Conservation (phyloP, 2,329 filamentous ascomycete genomes). For the Tolypocladium nubicola region DNA sequence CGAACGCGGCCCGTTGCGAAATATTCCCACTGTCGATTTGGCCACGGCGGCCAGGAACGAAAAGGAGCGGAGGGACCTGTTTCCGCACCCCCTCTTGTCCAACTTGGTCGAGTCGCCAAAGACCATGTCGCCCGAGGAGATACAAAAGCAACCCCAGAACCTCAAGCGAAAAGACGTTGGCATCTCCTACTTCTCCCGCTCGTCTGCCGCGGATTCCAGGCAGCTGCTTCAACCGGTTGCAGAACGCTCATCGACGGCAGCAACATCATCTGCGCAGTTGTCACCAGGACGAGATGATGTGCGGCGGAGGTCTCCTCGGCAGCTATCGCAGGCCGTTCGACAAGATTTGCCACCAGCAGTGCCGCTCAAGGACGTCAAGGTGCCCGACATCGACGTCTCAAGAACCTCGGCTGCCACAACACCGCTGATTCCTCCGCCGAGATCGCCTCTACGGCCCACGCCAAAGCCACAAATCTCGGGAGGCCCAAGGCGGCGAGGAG, state of each 20-base stretch:
- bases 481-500: neutral
- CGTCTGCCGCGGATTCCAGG: neutral
- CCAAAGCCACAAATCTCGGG: neutral
- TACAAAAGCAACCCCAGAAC: conserved; percentile 21
- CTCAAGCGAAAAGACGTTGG: conserved; percentile 27
- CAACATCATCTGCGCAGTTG: conserved; percentile 29
- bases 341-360: neutral
- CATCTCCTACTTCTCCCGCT: neutral
- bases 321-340: conserved; percentile 10
- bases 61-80: conserved; percentile 26
- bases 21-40: conserved; percentile 39
- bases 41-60: conserved; percentile 37
- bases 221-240: conserved; percentile 1
- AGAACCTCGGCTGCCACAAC: neutral
- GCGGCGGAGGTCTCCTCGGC: conserved; percentile 40
- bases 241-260: conserved; percentile 6
- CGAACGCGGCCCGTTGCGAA: conserved; percentile 29
- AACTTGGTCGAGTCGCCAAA: conserved; percentile 23
- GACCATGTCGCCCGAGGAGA: conserved; percentile 19
- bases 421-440: neutral
- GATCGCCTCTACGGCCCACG: neutral
- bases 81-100: conserved; percentile 16
- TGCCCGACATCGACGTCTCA: neutral
- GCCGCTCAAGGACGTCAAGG: neutral
- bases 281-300: conserved; percentile 41